Evolutionary conservation across 345 rosid species (phyloP).

Genomic region (Euphorbia tirucalli): DNA sequence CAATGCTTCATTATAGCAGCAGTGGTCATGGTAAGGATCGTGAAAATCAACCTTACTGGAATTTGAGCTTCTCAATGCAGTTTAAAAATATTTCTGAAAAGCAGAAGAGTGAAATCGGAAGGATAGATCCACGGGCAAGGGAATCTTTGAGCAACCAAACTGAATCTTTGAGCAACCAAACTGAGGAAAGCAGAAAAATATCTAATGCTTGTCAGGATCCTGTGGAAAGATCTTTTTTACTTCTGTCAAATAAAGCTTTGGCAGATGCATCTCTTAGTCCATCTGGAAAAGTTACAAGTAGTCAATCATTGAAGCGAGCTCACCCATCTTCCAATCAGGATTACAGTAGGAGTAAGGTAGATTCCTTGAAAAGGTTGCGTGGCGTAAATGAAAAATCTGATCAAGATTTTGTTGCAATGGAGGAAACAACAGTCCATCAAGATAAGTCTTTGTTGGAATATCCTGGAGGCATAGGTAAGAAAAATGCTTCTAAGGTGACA

Average conservation of each 20-base stretch:
- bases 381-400: slow-evolving; percentile 15
- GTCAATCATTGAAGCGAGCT: slow-evolving; percentile 30
- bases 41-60: slow-evolving; percentile 21
- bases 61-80: slow-evolving; percentile 38
- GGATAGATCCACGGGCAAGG: slow-evolving; percentile 21
- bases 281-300: slow-evolving; percentile 23
- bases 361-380: slow-evolving; percentile 16
- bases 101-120: slow-evolving; percentile 23
- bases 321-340: slow-evolving; percentile 33
- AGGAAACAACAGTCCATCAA: slow-evolving; percentile 23
- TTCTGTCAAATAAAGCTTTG: slow-evolving; percentile 23
- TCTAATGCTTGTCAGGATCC: slow-evolving; percentile 19
- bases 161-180: slow-evolving; percentile 19
- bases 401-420: slow-evolving; percentile 13
- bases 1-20: slow-evolving; percentile 17
- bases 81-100: slow-evolving; percentile 32
- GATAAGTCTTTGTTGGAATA: slow-evolving; percentile 27
- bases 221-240: slow-evolving; percentile 25
- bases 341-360: slow-evolving; percentile 25
- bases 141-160: slow-evolving; percentile 15
- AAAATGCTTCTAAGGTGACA: slow-evolving; percentile 32
- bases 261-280: slow-evolving; percentile 23
- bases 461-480: slow-evolving; percentile 24
- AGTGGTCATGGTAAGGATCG: slow-evolving; percentile 15
- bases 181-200: slow-evolving; percentile 23